Evolutionary conservation across 805 yeast species (phyloP), one percentile per base, ranked within the genome.

Genomic region (Nakazawaea wickerhamii): DNA sequence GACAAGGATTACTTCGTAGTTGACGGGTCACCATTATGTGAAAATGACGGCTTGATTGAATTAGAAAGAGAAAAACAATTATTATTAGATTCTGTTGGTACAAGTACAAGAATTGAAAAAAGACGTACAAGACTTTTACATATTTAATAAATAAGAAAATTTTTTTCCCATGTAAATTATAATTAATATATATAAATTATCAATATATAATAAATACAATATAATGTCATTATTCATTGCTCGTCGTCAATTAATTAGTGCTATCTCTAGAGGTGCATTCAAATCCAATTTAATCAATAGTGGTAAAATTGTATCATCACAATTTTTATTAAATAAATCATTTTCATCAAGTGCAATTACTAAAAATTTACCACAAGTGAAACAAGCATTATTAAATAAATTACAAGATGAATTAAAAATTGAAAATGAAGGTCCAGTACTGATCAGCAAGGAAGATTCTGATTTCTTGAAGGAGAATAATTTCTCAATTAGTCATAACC

Each of bases 1-100:
- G 57, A 57, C 3, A 61, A 60, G 17, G 91, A 83, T 55, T 84
- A 78, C 55, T 67, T 71, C 45, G 64, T 78, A 17, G 67, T 73
- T 45, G 67, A 73, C 43, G 73, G 65, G 3, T 52, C 55, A 17
- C 69, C 78, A 5, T 60, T 68, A 35, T 81, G 88, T 63, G 85
- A 80, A 52, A 40, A 43, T 11, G 66, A 64, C 44, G 67, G 64
- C 1, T 44, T 47, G 13, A 48, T 35, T 11, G 53, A 54, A 36
- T 40, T 52, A 37, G 48, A 40, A 31, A 43, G 28, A 27, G 36
- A 43, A 36, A 46, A 43, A 15, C 43, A 41, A 10, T 23, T 30
- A n/a, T 31, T 38, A 14, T 28, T 37, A 3, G 18, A 18, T 21
- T 11, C 26, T 15, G 40, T 15, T 37, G 40, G 40, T n/a, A n/a